Base-by-base conservation (phyloP, 495 filamentous ascomycete genomes). In the Talaromyces trachyspermus region DNA sequence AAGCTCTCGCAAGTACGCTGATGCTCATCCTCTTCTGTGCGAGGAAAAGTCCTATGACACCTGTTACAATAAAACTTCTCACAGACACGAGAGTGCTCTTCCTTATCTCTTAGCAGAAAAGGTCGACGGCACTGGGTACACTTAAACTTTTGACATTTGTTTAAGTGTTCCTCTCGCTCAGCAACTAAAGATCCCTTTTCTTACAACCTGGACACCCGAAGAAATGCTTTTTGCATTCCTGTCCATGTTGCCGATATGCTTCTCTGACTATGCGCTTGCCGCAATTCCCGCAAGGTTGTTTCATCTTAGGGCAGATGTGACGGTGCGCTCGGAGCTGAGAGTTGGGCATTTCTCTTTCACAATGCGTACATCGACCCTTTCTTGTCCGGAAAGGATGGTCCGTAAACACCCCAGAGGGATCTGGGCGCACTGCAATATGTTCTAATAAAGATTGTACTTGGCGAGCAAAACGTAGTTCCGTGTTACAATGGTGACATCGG, bases 91-190 rank as follows among this genome's bases (percentile, higher is more conserved):
- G 12, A 6, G 27, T 30, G 27, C 27, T 30, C 12, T 30, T 30
- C 27, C 27, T 30, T 30, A 7, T 30, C 12, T 30, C 12, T 30
- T 12, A 30, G 27, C 12, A 12, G 27, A 30, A 30, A 30, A 30
- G 27, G 12, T 30, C 27, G 27, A 30, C 12, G 27, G 12, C 27
- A 30, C 27, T 30, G 27, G 27, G 27, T 6, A 30, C 27, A 30
- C 27, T 30, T 30, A 30, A 30, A 30, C 27, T 7, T 12, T 30
- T 30, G 27, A 30, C 27, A 8, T 10, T 18, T n/a, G n/a, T 19
- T 36, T 25, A 45, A 51, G 36, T 38, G 36, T 12, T 19, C 10
- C 36, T 38, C 15, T 17, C 36, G 36, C 36, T 38, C 10, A 22
- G 36, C 17, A 38, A 38, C 19, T 38, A 18, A 18, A 19, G 11